These are phyloP conservation scores for Stagonosporopsis rhizophila DNA, from an alignment of 2,329 filamentous ascomycete species.

Conservation along the genomic window DNA sequence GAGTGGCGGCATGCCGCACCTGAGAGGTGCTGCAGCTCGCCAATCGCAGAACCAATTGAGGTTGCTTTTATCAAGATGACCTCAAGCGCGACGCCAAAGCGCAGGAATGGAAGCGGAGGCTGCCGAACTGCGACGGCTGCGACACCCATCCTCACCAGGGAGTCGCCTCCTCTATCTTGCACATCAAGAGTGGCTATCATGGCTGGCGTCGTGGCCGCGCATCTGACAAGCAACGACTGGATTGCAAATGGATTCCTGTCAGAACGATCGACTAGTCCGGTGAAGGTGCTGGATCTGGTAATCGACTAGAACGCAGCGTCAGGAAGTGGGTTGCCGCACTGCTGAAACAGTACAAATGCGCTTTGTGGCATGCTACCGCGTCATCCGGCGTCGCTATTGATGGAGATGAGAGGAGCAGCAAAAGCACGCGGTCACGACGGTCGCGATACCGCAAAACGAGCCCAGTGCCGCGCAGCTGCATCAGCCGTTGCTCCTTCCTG, in stretches of 20 bases:
- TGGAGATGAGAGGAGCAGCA: background rate
- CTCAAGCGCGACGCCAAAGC: slow-evolving; percentile 5
- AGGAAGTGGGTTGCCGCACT: slow-evolving; percentile 6
- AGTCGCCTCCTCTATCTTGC: slow-evolving; percentile 21
- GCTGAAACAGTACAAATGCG: slow-evolving; percentile 12
- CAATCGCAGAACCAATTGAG: slow-evolving; percentile 12
- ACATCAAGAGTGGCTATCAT: slow-evolving; percentile 12
- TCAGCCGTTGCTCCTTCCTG: slow-evolving; percentile 3
- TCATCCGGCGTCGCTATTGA: slow-evolving; percentile 9
- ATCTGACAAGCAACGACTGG: slow-evolving; percentile 9
- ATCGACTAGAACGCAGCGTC: slow-evolving; percentile 17
- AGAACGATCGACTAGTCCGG: slow-evolving; percentile 18
- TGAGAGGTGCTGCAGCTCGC: slow-evolving; percentile 14
- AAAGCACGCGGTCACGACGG: background rate
- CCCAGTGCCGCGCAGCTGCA: slow-evolving; percentile 1
- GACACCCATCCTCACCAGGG: slow-evolving; percentile 17
- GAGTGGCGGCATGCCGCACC: slow-evolving; percentile 8
- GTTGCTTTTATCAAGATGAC: slow-evolving; percentile 17
- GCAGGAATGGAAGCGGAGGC: slow-evolving; percentile 18
- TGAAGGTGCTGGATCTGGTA: slow-evolving; percentile 11
- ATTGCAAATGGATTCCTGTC: slow-evolving; percentile 36
- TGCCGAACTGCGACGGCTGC: slow-evolving; percentile 13
- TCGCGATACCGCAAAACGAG: slow-evolving; percentile 3
- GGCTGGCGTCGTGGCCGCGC: slow-evolving; percentile 8
- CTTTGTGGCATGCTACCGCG: slow-evolving; percentile 6